Conservation (phyloP, 805 yeast genomes). For the Candida pseudoglaebosa region DNA sequence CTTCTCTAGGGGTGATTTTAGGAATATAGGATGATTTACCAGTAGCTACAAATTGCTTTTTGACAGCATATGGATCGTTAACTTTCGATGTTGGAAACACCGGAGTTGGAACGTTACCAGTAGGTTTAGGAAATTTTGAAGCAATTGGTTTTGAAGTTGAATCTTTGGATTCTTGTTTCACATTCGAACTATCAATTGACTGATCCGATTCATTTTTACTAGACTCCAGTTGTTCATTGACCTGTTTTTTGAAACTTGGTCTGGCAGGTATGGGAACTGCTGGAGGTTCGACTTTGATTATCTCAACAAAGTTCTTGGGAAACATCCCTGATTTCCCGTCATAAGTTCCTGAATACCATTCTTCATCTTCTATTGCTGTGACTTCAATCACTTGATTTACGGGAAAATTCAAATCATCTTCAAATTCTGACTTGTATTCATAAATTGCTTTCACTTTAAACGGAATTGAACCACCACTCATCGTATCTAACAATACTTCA, state of each 20-base stretch:
- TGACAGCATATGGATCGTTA: conserved; percentile 45
- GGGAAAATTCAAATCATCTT: conserved; percentile 75
- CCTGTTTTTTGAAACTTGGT: conserved; percentile 8
- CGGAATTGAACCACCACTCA: conserved; percentile 33
- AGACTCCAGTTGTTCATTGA: not conserved
- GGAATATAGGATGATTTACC: conserved; percentile 62
- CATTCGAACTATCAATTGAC: not conserved
- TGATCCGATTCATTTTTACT: not conserved
- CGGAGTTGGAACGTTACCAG: conserved; percentile 2
- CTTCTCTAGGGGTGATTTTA: conserved; percentile 38
- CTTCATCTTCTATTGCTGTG: conserved; percentile 79
- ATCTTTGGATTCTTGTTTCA: not conserved
- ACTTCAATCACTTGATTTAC: conserved; percentile 72
- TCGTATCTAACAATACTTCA: not conserved
- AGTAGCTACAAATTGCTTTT: conserved; percentile 52
- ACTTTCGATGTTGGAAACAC: conserved; percentile 8
- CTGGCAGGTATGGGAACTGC: conserved; percentile 10
- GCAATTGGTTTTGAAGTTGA: not conserved
- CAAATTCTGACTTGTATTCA: conserved; percentile 59
- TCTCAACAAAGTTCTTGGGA: conserved; percentile 77
- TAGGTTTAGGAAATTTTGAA: not conserved
- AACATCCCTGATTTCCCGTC: conserved; percentile 73
- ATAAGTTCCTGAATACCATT: conserved; percentile 81
- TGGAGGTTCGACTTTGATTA: conserved; percentile 7
- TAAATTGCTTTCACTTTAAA: conserved; percentile 66